phyloP scores from a whole-genome alignment of 1,139 yeast genomes.

The Scheffersomyces cryptocercus region DNA sequence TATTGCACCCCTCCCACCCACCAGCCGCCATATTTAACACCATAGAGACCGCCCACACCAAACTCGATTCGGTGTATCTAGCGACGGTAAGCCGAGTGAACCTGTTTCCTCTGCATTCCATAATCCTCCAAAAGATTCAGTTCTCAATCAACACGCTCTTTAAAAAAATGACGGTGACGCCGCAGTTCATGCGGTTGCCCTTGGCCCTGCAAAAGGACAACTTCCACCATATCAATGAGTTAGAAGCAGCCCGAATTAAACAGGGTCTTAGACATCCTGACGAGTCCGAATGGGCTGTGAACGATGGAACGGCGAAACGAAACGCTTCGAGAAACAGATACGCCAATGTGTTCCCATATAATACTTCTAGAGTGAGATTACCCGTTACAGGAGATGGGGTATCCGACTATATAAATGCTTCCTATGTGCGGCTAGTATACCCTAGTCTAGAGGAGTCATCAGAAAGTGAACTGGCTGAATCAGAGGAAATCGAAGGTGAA shows the following conservation, averaged over 20 bases:
- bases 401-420: constrained; percentile 46
- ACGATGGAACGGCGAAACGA: constrained; percentile 16
- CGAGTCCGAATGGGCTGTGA: constrained; percentile 24
- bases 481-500: too few species aligned
- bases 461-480: not conserved
- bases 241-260: constrained; percentile 10
- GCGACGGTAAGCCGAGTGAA: not conserved
- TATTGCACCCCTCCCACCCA: too few species aligned
- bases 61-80: constrained; percentile 1
- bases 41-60: not conserved
- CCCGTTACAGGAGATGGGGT: constrained; percentile 16
- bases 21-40: too few species aligned
- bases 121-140: constrained; percentile 6
- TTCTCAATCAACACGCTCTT: constrained; percentile 8
- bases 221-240: constrained; percentile 12
- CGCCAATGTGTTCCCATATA: constrained; percentile 46
- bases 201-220: constrained; percentile 11
- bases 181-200: constrained; percentile 12
- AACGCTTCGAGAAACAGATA: constrained; percentile 39
- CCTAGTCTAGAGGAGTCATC: not conserved
- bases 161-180: constrained; percentile 7
- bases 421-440: constrained; percentile 25
- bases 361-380: constrained; percentile 33
- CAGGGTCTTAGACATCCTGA: constrained; percentile 8
- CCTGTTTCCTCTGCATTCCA: too few species aligned